Evolutionary conservation across 2,329 filamentous ascomycete genomes (phyloP).

Genomic region (Penicillium hesseltinei): DNA sequence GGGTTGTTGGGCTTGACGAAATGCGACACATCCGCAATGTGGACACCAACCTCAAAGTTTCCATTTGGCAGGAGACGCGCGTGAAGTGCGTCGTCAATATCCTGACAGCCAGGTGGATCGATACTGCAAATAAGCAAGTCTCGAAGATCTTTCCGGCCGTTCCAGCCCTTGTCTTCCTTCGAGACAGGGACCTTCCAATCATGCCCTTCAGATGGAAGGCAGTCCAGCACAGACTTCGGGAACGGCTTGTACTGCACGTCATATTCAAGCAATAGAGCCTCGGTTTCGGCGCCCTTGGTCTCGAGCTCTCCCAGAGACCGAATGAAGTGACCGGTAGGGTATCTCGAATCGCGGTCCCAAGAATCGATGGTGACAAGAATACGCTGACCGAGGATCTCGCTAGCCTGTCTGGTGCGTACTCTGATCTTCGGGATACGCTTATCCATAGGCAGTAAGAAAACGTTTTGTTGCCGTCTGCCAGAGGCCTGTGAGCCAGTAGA

Average conservation of each 20-base stretch:
- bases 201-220: slow-evolving; percentile 84
- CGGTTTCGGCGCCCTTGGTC: slow-evolving; percentile 95
- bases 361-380: slow-evolving; percentile 90
- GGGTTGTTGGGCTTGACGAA: slow-evolving; percentile 96
- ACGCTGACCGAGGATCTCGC: slow-evolving; percentile 84
- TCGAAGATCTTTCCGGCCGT: slow-evolving; percentile 76
- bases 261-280: slow-evolving; percentile 88
- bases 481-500: slow-evolving; percentile 73
- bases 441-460: slow-evolving; percentile 97
- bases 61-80: slow-evolving; percentile 82
- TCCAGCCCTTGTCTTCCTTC: slow-evolving; percentile 81
- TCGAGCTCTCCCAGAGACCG: slow-evolving; percentile 90
- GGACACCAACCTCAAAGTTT: slow-evolving; percentile 93
- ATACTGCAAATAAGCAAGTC: slow-evolving; percentile 93
- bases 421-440: slow-evolving; percentile 96
- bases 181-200: slow-evolving; percentile 87
- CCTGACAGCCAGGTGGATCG: slow-evolving; percentile 91
- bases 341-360: slow-evolving; percentile 90
- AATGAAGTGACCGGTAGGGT: slow-evolving; percentile 91
- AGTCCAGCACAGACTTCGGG: slow-evolving; percentile 91
- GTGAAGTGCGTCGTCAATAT: slow-evolving; percentile 97
- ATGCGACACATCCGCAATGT: slow-evolving; percentile 98
- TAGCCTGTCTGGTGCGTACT: slow-evolving; percentile 84
- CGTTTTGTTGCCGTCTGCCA: slow-evolving; percentile 81
- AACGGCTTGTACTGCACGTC: slow-evolving; percentile 98